These are phyloP conservation scores for Ceratocystiopsis sp. DNA, from an alignment of 2,329 filamentous ascomycete genomes.

Conservation along the genomic window DNA sequence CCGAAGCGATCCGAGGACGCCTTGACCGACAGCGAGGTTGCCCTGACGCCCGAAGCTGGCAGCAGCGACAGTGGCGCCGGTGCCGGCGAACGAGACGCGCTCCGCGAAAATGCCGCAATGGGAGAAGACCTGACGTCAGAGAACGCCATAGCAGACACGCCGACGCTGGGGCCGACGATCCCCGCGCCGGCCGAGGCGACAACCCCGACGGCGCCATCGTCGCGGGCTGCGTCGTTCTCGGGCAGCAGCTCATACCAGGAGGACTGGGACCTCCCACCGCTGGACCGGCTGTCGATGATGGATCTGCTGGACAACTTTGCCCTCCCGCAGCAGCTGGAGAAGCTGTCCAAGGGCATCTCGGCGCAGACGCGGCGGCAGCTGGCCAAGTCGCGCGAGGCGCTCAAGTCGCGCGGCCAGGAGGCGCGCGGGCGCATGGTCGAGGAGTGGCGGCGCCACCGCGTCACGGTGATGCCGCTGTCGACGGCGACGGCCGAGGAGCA, in stretches of 20 bases:
- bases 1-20: constrained; percentile 19
- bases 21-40: constrained; percentile 25
- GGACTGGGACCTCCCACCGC: constrained; percentile 76
- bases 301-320: constrained; percentile 91
- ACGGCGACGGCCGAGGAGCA: constrained; percentile 72
- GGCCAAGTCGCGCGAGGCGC: constrained; percentile 60
- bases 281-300: constrained; percentile 80
- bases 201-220: constrained; percentile 25
- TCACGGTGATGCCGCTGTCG: constrained; percentile 17
- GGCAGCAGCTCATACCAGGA: constrained; percentile 72
- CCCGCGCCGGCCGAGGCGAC: too few species aligned
- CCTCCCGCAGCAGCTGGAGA: constrained; percentile 77
- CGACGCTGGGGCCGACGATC: constrained; percentile 26
- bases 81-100: background rate
- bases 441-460: constrained; percentile 64
- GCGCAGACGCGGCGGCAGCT: constrained; percentile 67
- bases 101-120: too few species aligned
- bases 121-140: constrained; percentile 11
- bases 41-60: constrained; percentile 25
- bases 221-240: constrained; percentile 68
- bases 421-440: constrained; percentile 85
- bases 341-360: constrained; percentile 66
- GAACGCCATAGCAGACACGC: constrained; percentile 28
- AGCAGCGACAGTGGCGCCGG: constrained; percentile 7
- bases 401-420: constrained; percentile 57